phyloP scores from a whole-genome alignment of 495 filamentous ascomycete species.

The Pseudoneurospora amorphoporcata region DNA sequence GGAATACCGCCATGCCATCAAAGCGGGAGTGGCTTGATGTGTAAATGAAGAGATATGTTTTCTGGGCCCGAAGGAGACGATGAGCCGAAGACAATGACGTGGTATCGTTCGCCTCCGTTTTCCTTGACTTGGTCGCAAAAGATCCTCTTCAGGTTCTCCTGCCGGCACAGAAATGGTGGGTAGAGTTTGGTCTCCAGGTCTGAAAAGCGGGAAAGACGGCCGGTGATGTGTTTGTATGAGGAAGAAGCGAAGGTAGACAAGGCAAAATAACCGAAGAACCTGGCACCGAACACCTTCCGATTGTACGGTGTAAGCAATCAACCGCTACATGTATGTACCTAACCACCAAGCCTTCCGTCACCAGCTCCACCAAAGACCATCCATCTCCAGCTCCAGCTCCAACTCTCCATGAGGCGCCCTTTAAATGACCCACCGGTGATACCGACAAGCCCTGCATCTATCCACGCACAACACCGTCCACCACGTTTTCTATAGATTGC shows the following conservation, averaged over 20 bases:
- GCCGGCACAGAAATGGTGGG: background rate
- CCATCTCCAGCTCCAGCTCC: too few species aligned
- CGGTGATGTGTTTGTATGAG: background rate
- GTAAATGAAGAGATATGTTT: background rate
- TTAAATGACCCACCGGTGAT: background rate
- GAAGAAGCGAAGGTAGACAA: background rate
- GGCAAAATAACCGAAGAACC: background rate
- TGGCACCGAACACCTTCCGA: too few species aligned
- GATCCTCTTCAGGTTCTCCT: background rate
- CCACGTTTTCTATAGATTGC: background rate
- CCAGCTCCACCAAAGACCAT: background rate
- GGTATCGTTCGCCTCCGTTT: background rate
- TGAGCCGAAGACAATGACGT: background rate
- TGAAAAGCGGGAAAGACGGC: background rate
- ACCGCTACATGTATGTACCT: background rate
- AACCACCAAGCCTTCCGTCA: background rate
- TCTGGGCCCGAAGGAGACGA: background rate
- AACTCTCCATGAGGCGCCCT: too few species aligned
- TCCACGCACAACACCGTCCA: background rate
- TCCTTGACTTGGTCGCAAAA: too few species aligned
- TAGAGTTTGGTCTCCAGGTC: background rate
- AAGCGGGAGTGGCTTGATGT: background rate
- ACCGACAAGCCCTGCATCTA: background rate
- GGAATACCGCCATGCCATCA: background rate
- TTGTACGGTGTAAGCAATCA: background rate